Conservation (phyloP, 1,139 yeast species). For the Chernovozyma sophiae-reginae region DNA sequence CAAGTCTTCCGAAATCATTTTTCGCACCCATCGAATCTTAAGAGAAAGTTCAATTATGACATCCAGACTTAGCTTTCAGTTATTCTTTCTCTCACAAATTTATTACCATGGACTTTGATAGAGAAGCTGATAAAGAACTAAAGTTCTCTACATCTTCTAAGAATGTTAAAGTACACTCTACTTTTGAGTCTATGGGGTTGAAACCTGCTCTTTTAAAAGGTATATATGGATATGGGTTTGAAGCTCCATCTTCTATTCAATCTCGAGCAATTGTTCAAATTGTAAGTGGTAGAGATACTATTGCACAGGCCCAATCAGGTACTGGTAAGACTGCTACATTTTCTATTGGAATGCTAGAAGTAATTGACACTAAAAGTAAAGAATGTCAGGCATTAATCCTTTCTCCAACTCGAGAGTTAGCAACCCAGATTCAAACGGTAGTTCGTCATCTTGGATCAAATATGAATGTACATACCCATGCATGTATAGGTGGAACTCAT, state of each 20-base stretch:
- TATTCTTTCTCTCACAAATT: too few species aligned
- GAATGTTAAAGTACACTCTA: conserved; percentile 56
- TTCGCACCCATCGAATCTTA: not conserved
- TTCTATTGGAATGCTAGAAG: conserved; percentile 86
- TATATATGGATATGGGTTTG: conserved; percentile 87
- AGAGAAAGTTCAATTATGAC: too few species aligned
- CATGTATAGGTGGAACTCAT: conserved; percentile 90
- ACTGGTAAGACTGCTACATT: conserved; percentile 98
- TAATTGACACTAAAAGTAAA: conserved; percentile 59
- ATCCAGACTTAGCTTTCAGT: too few species aligned
- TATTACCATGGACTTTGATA: conserved; percentile 43
- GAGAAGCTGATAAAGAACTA: conserved; percentile 53
- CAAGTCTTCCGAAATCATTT: too few species aligned
- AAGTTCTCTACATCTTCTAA: conserved; percentile 54
- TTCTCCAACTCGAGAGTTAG: conserved; percentile 96
- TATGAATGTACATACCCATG: conserved; percentile 79
- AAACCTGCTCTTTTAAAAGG: conserved; percentile 70
- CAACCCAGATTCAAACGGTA: conserved; percentile 83
- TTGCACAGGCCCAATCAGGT: conserved; percentile 98
- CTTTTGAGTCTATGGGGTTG: conserved; percentile 76
- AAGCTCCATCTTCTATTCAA: conserved; percentile 92
- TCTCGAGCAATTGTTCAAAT: conserved; percentile 92
- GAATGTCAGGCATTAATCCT: conserved; percentile 81
- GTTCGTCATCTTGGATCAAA: conserved; percentile 81
- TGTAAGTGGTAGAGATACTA: conserved; percentile 84